Conservation (phyloP, 2,329 filamentous ascomycete species). For the Aureobasidium sp. region DNA sequence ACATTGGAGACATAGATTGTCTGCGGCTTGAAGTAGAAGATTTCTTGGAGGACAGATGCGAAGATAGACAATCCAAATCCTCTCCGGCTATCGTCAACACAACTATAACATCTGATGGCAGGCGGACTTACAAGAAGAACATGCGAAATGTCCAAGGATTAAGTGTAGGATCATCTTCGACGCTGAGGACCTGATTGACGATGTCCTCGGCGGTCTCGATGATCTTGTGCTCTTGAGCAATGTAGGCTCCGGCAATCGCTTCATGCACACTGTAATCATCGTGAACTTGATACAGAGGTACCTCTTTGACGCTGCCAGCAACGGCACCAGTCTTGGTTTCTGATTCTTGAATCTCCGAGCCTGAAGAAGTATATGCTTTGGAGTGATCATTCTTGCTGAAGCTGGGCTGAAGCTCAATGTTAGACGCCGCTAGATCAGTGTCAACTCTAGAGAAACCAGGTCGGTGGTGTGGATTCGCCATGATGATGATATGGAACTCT, state of each 20-base stretch:
- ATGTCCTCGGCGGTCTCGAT: conserved; percentile 26
- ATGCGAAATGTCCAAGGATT: conserved; percentile 35
- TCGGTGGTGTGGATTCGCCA: conserved; percentile 5
- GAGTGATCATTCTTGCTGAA: background rate
- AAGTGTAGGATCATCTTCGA: conserved; percentile 33
- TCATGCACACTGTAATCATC: background rate
- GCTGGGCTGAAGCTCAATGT: conserved; percentile 4
- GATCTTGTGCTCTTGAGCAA: background rate
- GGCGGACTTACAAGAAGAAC: conserved; percentile 31
- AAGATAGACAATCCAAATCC: conserved; percentile 24
- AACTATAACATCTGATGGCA: background rate
- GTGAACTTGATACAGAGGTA: background rate
- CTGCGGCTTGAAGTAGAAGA: conserved; percentile 46
- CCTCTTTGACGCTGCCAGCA: background rate
- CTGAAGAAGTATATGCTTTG: background rate
- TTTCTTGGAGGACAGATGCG: conserved; percentile 34
- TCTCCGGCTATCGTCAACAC: background rate
- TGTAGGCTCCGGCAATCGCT: background rate
- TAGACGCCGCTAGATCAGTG: conserved; percentile 11
- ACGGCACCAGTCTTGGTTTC: background rate
- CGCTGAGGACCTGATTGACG: conserved; percentile 29
- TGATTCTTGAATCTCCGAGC: background rate
- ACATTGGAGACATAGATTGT: conserved; percentile 38
- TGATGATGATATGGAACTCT: background rate
- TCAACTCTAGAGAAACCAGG: conserved; percentile 15